Base-by-base conservation (phyloP, 768 basidiomycete species). In the Leucocoprinus birnbaumii region DNA sequence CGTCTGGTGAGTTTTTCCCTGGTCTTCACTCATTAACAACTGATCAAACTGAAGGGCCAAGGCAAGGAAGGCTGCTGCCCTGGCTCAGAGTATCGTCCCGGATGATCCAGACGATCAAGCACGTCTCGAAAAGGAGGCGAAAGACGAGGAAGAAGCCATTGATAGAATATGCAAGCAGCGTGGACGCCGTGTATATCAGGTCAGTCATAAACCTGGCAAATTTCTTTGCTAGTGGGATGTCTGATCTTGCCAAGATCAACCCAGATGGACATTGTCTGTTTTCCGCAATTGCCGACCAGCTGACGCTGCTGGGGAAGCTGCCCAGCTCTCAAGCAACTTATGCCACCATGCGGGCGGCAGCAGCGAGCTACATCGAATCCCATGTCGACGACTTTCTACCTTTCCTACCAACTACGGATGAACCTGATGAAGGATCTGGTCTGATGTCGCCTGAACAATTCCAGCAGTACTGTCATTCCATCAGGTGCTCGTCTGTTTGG, bases 251-350 rank as follows among this genome's bases (percentile, higher is more conserved):
- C n/a, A 58, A 97, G 94, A 87, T 98, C 62, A 85, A 86, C 56
- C 93, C 96, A 16, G 96, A 98, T 63, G 96, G 96, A 0, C 95
- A 98, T 63, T 98, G 96, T 72, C 84, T 98, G 26, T 99, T 89
- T 73, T 89, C 93, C 45, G 92, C 96, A 9, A 76, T 98, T 22
- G 96, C 92, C 22, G 94, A 98, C 69, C 96, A 99, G 67, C 83
- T 97, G 27, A 76, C 75, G 43, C 63, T 89, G n/a, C 80, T 94
- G 24, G 81, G 83, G 35, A 68, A 94, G 47, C 57, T 94, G 26
- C 78, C 86, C 8, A 61, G 79, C 1, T 62, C 72, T 13, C 68
- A 85, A 58, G 85, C 88, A 27, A 82, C 75, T 51, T 89, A 91
- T 64, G 63, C 71, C 4, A 73, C 72, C 13, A 78, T 84, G 42